A percentile compares a stretch with the other conserved stretches of the same genome.
phyloP scores from a whole-genome alignment of 441 rosid genomes.

The Arabidopsis lyrata region DNA sequence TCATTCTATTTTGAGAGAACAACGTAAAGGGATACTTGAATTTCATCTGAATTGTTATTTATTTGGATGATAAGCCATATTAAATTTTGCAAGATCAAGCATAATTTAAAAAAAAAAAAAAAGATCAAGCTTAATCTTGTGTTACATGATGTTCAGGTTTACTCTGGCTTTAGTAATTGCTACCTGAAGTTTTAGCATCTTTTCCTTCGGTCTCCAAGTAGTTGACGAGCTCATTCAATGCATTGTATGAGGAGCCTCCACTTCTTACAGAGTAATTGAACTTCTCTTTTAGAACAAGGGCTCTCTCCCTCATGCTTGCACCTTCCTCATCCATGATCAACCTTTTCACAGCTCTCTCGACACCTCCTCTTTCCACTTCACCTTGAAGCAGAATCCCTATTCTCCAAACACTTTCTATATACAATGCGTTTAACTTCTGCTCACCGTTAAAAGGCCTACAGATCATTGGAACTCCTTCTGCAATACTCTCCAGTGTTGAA shows the following conservation, averaged over 20 bases:
- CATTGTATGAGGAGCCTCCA: conserved; percentile 37
- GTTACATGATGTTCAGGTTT: not conserved
- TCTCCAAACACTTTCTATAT: conserved; percentile 30
- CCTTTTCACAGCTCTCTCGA: conserved; percentile 16
- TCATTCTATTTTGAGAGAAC: conserved; percentile 2
- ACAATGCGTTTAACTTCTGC: conserved; percentile 25
- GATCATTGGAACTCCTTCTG: too few species aligned
- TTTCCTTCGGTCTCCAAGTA: not conserved
- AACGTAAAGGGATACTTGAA: not conserved
- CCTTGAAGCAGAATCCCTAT: too few species aligned
- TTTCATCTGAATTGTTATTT: not conserved
- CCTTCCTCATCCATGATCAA: conserved; percentile 34
- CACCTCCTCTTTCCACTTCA: too few species aligned
- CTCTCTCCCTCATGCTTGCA: conserved; percentile 31
- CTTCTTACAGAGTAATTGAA: not conserved
- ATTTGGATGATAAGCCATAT: not conserved
- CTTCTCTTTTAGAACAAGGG: conserved; percentile 6
- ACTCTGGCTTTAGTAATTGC: not conserved
- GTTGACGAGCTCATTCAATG: conserved; percentile 43
- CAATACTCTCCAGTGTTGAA: conserved; percentile 4
- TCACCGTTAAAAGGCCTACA: too few species aligned
- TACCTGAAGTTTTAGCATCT: not conserved
- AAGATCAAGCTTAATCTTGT: not conserved
- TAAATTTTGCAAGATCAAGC: not conserved
- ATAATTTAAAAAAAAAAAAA: too few species aligned